Base-by-base conservation (phyloP, 1,284 basidiomycete species). In the Fomes fomentarius region DNA sequence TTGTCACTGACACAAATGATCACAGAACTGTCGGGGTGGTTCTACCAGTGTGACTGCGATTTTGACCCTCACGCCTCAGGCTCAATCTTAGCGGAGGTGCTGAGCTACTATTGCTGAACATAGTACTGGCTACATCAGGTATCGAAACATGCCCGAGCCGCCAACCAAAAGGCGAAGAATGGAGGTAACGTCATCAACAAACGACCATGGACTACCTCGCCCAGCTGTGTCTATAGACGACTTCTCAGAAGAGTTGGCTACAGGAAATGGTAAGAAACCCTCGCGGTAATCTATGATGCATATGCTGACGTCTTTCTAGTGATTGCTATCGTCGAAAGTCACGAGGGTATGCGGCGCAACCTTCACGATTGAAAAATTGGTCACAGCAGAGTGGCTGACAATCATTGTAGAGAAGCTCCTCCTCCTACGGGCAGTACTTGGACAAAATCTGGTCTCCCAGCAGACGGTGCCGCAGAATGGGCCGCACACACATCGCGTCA, bases 281-380 rank as follows among this genome's bases (percentile, higher is more conserved):
- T 14, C 15, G 17, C 14, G n/a, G n/a, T n/a, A n/a, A n/a, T n/a
- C n/a, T n/a, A n/a, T 26, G 1, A 14, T 31, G 43, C 7, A 41
- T n/a, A n/a, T n/a, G n/a, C 15, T 4, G 11, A 40, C 21, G 0
- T 11, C 14, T 46, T 4, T 19, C 24, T n/a, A 61, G 60, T 58
- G 1, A 52, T 61, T 22, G 45, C 52, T 1, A 52, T 61, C 2
- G 47, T 56, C 19, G 50, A 56, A 17, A 54, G 49, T 28, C 53
- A 51, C 17, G 42, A 51, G 30, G 56, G 59, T 58, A 34, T 22
- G 49, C n/a, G 28, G 6, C 15, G 37, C 37, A 3, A n/a, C n/a
- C 8, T 7, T 24, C 12, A n/a, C 41, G 21, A 8, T 8, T 4
- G 24, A 10, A 10, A 5, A 25, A n/a, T 31, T 14, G 19, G 10